A percentile compares a stretch with the other conserved stretches of the same genome.
phyloP scores from a whole-genome alignment of 148 eudicot genomes.

The Fagopyrum esculentum region DNA sequence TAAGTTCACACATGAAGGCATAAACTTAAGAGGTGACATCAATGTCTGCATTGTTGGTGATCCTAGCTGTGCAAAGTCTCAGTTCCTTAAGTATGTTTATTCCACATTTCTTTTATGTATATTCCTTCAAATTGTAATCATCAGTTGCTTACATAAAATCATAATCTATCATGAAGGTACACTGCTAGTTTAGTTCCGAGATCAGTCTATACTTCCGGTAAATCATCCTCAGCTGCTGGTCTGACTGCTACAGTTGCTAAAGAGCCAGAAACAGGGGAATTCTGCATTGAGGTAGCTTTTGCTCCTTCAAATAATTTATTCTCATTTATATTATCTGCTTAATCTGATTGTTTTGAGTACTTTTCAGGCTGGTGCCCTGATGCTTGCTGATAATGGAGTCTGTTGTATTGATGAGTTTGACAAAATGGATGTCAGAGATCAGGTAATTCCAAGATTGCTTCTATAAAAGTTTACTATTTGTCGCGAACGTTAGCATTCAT shows the following conservation, averaged over 20 bases:
- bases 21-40: slow-evolving; percentile 93
- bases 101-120: background rate
- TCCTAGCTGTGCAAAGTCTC: slow-evolving; percentile 99
- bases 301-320: background rate
- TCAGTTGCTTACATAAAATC: background rate
- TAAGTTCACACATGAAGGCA: slow-evolving; percentile 89
- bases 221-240: slow-evolving; percentile 99
- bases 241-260: slow-evolving; percentile 99
- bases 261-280: slow-evolving; percentile 99
- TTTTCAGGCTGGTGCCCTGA: slow-evolving; percentile 93
- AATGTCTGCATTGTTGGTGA: slow-evolving; percentile 99
- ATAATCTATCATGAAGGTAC: slow-evolving; percentile 40
- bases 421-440: slow-evolving; percentile 96
- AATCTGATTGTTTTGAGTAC: slow-evolving; percentile 19
- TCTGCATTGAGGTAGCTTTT: slow-evolving; percentile 87
- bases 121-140: background rate
- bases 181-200: slow-evolving; percentile 81
- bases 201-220: slow-evolving; percentile 98
- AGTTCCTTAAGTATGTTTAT: slow-evolving; percentile 75
- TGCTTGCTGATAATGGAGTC: slow-evolving; percentile 97
- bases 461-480: too few species aligned
- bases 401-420: slow-evolving; percentile 99
- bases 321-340: background rate
- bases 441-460: slow-evolving; percentile 35
- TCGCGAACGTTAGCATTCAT: background rate